Conservation (phyloP, 2,329 filamentous ascomycete genomes). For the Eutypa lata region DNA sequence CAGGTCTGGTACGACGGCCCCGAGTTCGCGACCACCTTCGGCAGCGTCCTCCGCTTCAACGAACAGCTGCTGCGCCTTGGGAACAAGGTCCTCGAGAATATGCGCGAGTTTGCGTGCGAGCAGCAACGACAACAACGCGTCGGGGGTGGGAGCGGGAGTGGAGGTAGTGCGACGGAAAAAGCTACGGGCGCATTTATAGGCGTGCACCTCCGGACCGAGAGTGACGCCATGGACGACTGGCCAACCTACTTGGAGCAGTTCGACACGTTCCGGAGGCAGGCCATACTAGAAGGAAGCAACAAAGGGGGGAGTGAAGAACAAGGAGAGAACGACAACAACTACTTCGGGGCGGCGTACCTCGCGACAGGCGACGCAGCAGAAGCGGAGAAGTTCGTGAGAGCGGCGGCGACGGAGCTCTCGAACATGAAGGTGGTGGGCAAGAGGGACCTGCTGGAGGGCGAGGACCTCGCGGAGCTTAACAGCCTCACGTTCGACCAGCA, state of each 20-base stretch:
- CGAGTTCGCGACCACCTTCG: constrained; percentile 43
- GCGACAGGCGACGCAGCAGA: constrained; percentile 44
- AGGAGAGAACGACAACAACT: no score
- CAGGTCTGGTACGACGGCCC: constrained; percentile 44
- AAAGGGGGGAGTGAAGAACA: no score
- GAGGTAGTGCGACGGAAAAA: no score
- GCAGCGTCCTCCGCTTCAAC: constrained; percentile 39
- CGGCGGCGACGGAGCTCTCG: constrained; percentile 27
- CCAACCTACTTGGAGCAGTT: constrained; percentile 40
- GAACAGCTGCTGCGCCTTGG: constrained; percentile 40
- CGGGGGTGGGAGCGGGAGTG: no score
- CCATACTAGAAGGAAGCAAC: constrained; percentile 26
- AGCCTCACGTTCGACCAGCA: constrained; percentile 43
- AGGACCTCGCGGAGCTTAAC: constrained; percentile 31
- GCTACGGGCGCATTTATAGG: constrained; percentile 33
- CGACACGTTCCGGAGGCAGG: constrained; percentile 27
- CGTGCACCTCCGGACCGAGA: constrained; percentile 46
- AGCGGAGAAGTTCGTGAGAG: constrained; percentile 32
- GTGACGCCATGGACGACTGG: constrained; percentile 44
- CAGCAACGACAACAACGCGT: constrained; percentile 4
- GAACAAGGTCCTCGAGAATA: constrained; percentile 30
- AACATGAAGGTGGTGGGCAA: constrained; percentile 37
- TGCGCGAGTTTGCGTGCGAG: constrained; percentile 28
- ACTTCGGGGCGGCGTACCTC: constrained; percentile 39
- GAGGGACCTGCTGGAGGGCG: constrained; percentile 29